Evolutionary conservation across 2,329 filamentous ascomycete genomes (phyloP).

Genomic region (Coniochaeta sp.): DNA sequence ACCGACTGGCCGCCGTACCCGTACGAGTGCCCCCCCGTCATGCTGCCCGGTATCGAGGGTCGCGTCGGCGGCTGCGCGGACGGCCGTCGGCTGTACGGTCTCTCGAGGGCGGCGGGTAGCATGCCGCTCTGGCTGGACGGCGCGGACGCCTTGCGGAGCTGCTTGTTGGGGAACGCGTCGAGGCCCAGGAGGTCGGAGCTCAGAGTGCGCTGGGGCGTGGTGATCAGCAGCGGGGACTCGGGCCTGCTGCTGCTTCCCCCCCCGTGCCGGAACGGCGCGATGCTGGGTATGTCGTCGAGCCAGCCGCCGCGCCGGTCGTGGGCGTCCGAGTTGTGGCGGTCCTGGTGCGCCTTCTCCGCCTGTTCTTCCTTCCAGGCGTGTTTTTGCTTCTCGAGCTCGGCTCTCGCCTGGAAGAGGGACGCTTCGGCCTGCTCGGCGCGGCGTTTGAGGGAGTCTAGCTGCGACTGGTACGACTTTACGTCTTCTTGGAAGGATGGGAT

Average conservation of each 20-base stretch:
- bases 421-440: constrained; percentile 60
- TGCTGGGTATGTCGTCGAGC: constrained; percentile 40
- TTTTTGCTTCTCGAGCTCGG: constrained; percentile 44
- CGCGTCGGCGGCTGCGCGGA: constrained; percentile 39
- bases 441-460: constrained; percentile 55
- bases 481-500: constrained; percentile 60
- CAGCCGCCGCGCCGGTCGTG: constrained; percentile 36
- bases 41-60: constrained; percentile 30
- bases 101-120: neutral
- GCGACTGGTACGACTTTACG: constrained; percentile 48
- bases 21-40: constrained; percentile 21
- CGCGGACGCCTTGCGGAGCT: constrained; percentile 37
- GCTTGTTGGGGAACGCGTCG: constrained; percentile 29
- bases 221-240: constrained; percentile 43
- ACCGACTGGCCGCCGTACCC: constrained; percentile 22
- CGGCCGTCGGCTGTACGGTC: constrained; percentile 33
- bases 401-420: constrained; percentile 48
- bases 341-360: constrained; percentile 24
- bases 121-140: constrained; percentile 39
- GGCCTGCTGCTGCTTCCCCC: constrained; percentile 42
- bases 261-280: constrained; percentile 26
- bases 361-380: constrained; percentile 27
- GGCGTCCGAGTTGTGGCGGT: constrained; percentile 18
- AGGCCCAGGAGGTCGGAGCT: constrained; percentile 47
- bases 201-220: constrained; percentile 39